Percentiles rank a stretch among this genome's conserved stretches.
Conservation (phyloP, 805 yeast species). For the Candida golubevii region DNA sequence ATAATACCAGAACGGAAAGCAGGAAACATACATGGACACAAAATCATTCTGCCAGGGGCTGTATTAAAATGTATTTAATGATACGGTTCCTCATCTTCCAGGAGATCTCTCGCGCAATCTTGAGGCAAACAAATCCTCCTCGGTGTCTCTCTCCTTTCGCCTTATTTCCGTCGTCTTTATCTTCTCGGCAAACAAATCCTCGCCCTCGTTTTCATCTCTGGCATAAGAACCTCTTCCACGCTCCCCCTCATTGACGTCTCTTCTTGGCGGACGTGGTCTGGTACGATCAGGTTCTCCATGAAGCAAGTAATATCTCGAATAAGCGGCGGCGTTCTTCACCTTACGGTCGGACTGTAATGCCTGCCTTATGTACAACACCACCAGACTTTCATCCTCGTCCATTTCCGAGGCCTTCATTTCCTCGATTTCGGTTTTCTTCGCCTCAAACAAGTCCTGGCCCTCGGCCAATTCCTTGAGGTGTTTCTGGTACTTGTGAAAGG, state of each 20-base stretch:
- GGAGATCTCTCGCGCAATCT: constrained; percentile 23
- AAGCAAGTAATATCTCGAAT: constrained; percentile 59
- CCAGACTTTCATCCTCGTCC: constrained; percentile 38
- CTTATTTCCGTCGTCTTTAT: constrained; percentile 8
- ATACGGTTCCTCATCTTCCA: not conserved
- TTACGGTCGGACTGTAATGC: constrained; percentile 54
- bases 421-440: constrained; percentile 12
- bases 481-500: constrained; percentile 29
- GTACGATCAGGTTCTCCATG: constrained; percentile 67
- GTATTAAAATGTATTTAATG: not conserved
- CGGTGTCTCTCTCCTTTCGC: constrained; percentile 17
- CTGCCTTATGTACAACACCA: constrained; percentile 43
- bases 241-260: constrained; percentile 1
- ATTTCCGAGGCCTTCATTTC: constrained; percentile 15
- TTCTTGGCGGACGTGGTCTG: constrained; percentile 12
- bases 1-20: too few species aligned
- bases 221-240: constrained; percentile 11
- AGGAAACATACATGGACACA: too few species aligned
- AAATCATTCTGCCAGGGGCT: too few species aligned
- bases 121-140: constrained; percentile 35
- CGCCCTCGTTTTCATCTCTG: constrained; percentile 17
- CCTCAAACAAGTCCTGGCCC: constrained; percentile 13
- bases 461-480: constrained; percentile 8
- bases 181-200: constrained; percentile 24
- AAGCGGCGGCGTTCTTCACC: constrained; percentile 50